Conservation (phyloP, 352 stramenopile genomes). For the Phytophthora pisi region DNA sequence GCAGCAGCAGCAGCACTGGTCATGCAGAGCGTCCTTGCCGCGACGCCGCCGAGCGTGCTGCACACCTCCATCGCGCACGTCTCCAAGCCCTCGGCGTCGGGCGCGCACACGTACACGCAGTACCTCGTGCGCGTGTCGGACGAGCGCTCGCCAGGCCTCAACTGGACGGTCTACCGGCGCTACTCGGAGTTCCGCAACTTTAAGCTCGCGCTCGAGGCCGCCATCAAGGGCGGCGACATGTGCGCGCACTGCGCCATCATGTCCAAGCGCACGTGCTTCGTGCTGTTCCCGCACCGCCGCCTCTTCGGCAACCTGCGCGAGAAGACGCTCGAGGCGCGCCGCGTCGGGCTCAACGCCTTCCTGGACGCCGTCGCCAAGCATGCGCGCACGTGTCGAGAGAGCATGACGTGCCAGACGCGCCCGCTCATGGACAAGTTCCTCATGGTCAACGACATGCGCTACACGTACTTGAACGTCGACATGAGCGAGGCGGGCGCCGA, state of each 20-base stretch:
- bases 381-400: constrained; percentile 75
- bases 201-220: constrained; percentile 65
- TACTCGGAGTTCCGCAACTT: constrained; percentile 88
- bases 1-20: constrained; percentile 20
- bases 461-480: constrained; percentile 88
- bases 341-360: constrained; percentile 76
- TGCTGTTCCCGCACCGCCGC: constrained; percentile 79
- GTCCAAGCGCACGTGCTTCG: constrained; percentile 80
- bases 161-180: constrained; percentile 86
- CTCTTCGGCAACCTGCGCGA: constrained; percentile 79
- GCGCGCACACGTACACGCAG: constrained; percentile 78
- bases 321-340: constrained; percentile 75
- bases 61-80: constrained; percentile 85
- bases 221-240: constrained; percentile 69
- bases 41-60: constrained; percentile 53
- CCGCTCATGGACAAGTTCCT: constrained; percentile 88
- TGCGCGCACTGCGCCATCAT: constrained; percentile 81
- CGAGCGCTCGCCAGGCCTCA: constrained; percentile 64
- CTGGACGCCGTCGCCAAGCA: constrained; percentile 79
- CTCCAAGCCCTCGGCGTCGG: constrained; percentile 58
- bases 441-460: constrained; percentile 89
- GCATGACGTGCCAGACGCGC: constrained; percentile 72
- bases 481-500: constrained; percentile 69
- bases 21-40: constrained; percentile 37
- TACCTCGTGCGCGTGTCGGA: constrained; percentile 88